A percentile compares a stretch with the other conserved stretches of the same genome.
These are phyloP conservation scores for Cicer arietinum DNA, from an alignment of 306 rosid species.

Conservation along the genomic window DNA sequence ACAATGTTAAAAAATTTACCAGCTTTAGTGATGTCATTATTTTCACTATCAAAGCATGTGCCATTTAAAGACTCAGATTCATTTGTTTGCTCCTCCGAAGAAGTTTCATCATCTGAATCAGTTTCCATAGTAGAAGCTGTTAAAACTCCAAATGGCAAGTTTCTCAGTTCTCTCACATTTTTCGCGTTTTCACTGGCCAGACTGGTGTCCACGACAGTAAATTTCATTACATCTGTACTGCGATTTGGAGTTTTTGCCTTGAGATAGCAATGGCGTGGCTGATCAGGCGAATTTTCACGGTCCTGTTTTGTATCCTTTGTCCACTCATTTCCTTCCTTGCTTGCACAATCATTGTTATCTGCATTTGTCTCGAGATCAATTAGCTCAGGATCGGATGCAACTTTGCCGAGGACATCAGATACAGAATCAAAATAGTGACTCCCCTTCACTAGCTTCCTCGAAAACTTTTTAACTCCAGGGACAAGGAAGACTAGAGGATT, in stretches of 20 bases:
- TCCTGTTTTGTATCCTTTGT: conserved; percentile 51
- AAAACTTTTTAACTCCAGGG: conserved; percentile 84
- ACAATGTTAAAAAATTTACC: conserved; percentile 34
- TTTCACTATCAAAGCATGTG: conserved; percentile 48
- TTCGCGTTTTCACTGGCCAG: conserved; percentile 50
- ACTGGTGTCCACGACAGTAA: conserved; percentile 93
- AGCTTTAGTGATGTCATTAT: conserved; percentile 44
- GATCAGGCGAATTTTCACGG: conserved; percentile 61
- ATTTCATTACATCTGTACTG: conserved; percentile 56
- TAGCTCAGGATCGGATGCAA: conserved; percentile 84
- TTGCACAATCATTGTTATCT: conserved; percentile 48
- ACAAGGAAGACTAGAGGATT: conserved; percentile 76
- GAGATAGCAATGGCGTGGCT: conserved; percentile 82
- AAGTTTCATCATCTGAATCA: conserved; percentile 51
- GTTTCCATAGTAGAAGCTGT: conserved; percentile 47
- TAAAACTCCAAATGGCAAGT: conserved; percentile 62
- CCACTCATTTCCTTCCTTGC: conserved; percentile 65
- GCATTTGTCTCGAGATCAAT: conserved; percentile 64
- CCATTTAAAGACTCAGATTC: conserved; percentile 55
- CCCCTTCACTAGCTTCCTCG: conserved; percentile 80
- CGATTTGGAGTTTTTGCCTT: conserved; percentile 72
- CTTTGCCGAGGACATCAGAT: conserved; percentile 74
- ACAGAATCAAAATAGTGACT: conserved; percentile 80
- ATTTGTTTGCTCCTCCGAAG: conserved; percentile 53
- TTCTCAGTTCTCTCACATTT: conserved; percentile 71